phyloP scores from a whole-genome alignment of 345 rosid genomes.

The Hibiscus mutabilis region DNA sequence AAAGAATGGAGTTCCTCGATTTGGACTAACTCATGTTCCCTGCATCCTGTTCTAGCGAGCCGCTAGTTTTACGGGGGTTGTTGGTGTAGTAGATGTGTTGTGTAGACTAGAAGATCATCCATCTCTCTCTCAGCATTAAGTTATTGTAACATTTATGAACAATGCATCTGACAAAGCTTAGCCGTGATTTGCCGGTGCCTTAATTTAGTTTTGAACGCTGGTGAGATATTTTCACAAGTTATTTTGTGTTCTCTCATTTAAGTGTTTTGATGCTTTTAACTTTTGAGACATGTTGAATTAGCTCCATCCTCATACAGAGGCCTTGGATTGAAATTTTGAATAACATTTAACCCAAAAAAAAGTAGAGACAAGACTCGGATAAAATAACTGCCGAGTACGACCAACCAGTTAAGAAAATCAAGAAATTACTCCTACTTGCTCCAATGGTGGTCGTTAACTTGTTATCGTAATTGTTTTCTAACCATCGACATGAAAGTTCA shows the following conservation, averaged over 20 bases:
- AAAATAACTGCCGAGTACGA: no score
- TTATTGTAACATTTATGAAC: conserved; percentile 3
- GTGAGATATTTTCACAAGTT: not conserved
- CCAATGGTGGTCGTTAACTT: no score
- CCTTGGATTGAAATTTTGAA: no score
- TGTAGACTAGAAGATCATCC: not conserved
- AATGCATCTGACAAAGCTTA: not conserved
- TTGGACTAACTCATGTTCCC: conserved; percentile 44
- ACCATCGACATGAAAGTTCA: no score
- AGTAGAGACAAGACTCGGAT: no score
- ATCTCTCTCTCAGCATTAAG: not conserved
- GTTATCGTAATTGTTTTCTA: no score
- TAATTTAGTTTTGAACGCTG: not conserved
- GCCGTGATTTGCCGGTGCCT: not conserved
- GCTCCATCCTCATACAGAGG: no score
- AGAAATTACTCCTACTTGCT: no score
- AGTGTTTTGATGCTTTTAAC: not conserved
- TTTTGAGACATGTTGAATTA: no score
- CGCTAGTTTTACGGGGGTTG: conserved; percentile 33
- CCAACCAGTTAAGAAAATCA: no score
- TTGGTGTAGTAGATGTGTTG: conserved; percentile 15
- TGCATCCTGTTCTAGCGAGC: conserved; percentile 23
- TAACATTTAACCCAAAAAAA: no score
- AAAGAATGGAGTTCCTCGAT: conserved; percentile 97
- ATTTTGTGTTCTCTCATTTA: not conserved